Conservation (phyloP, 2,329 filamentous ascomycete species). For the Fusarium sp. region DNA sequence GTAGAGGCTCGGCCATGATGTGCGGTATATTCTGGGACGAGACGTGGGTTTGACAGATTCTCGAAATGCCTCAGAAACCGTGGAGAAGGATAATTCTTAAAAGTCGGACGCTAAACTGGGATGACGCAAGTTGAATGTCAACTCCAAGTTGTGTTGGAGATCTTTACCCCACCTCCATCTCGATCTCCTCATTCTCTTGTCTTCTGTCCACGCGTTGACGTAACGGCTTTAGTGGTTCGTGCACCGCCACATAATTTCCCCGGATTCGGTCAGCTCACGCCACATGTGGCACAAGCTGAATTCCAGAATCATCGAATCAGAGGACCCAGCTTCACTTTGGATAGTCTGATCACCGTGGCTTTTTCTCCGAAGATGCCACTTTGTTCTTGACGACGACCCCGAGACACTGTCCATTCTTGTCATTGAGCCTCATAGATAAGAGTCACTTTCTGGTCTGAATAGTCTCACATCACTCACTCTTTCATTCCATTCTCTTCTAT, state of each 20-base stretch:
- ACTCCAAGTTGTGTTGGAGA: slow-evolving; percentile 31
- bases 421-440: slow-evolving; percentile 22
- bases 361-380: slow-evolving; percentile 49
- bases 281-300: slow-evolving; percentile 45
- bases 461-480: not conserved
- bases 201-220: slow-evolving; percentile 29
- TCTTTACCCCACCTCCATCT: slow-evolving; percentile 31
- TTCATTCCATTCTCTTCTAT: not conserved
- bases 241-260: slow-evolving; percentile 36
- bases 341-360: slow-evolving; percentile 47
- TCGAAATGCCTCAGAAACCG: not conserved
- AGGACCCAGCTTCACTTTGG: slow-evolving; percentile 35
- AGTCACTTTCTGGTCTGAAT: not conserved
- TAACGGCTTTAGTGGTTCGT: slow-evolving; percentile 17
- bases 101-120: not conserved
- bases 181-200: slow-evolving; percentile 18
- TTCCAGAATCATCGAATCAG: slow-evolving; percentile 23
- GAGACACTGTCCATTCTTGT: slow-evolving; percentile 15
- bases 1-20: slow-evolving; percentile 72
- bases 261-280: slow-evolving; percentile 28
- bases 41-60: not conserved
- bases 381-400: slow-evolving; percentile 37
- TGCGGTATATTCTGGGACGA: not conserved
- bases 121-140: slow-evolving; percentile 32
- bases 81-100: not conserved